Evolutionary conservation across 1,284 basidiomycete genomes (phyloP), one percentile per base, ranked within the genome.

Genomic region (Heimioporus retisporus): DNA sequence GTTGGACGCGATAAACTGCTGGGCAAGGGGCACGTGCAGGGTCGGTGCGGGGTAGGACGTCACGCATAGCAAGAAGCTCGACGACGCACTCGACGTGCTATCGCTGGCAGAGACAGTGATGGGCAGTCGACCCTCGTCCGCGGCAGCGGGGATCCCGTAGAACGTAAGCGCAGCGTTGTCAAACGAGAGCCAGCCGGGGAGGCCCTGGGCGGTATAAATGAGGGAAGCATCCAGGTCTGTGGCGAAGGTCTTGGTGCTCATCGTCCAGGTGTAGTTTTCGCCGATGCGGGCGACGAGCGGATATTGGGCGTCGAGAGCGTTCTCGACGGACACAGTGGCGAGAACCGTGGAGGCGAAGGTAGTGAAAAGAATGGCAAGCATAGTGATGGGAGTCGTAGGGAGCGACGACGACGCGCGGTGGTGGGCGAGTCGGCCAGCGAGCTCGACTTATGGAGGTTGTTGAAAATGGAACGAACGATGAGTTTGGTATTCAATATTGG

Each of bases 121-220:
- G 55, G 79, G 76, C 3, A 84, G 84, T 61, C 82, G 81, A 44
- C 90, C 92, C 74, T 87, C 85, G 72, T 94, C 92, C 25, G 78
- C 66, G 11, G 79, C 64, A 8, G 82, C 69, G 23, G 93, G 92
- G 6, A 83, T 88, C 18, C 93, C 93, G 63, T 79, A 75, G 65
- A 95, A 83, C 0, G 85, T 86, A 40, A 74, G 77, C 0, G 84
- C 82, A 18, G 72, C 68, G 43, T 85, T 74, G 75, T 94, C 85
- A 73, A 94, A 93, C 18, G 81, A 77, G 61, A 93, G 84, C 93
- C 93, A 95, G 19, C 73, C 62, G 8, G 93, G 91, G 42, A 93
- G 80, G 48, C 79, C 68, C 19, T 82, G 83, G 1, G 84, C 83
- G 6, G 85, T 81, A 72, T 88, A 90, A 43, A 65, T 74, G 56